A percentile compares a stretch with the other conserved stretches of the same genome.
phyloP scores from a whole-genome alignment of 2,329 filamentous ascomycete genomes.

The Cercospora zeae-maydis region DNA sequence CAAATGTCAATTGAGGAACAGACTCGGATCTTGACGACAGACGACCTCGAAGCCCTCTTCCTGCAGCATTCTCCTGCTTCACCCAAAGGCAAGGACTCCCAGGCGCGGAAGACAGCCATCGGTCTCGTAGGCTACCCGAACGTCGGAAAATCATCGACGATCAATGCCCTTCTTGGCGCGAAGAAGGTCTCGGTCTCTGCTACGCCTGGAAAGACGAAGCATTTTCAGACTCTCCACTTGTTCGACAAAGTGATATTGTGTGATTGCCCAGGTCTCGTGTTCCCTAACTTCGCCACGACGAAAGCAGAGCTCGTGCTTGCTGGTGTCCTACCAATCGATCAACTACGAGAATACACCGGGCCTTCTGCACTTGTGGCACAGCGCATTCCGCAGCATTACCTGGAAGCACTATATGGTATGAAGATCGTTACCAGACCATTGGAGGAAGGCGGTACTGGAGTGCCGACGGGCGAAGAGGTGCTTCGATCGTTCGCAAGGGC shows the following conservation, averaged over 20 bases:
- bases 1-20: slow-evolving; percentile 42
- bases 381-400: slow-evolving; percentile 79
- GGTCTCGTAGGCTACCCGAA: slow-evolving; percentile 97
- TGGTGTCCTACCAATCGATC: slow-evolving; percentile 92
- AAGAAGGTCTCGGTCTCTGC: slow-evolving; percentile 98
- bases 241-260: slow-evolving; percentile 86
- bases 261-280: slow-evolving; percentile 97
- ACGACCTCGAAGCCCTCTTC: slow-evolving; percentile 88
- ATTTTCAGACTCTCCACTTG: slow-evolving; percentile 97
- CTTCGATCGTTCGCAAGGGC: slow-evolving; percentile 82
- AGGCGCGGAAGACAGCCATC: slow-evolving; percentile 71
- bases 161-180: slow-evolving; percentile 95
- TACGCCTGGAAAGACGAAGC: slow-evolving; percentile 97
- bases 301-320: slow-evolving; percentile 96
- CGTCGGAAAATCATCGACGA: slow-evolving; percentile 97
- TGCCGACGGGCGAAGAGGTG: slow-evolving; percentile 79
- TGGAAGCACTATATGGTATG: slow-evolving; percentile 93
- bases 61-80: slow-evolving; percentile 66
- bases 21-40: slow-evolving; percentile 79
- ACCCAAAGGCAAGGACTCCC: slow-evolving; percentile 40
- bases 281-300: slow-evolving; percentile 94
- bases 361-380: slow-evolving; percentile 78
- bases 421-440: slow-evolving; percentile 73
- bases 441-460: slow-evolving; percentile 89
- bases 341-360: slow-evolving; percentile 87